Base-by-base conservation (phyloP, 2,329 filamentous ascomycete genomes). In the Ophiostoma pallidulum region DNA sequence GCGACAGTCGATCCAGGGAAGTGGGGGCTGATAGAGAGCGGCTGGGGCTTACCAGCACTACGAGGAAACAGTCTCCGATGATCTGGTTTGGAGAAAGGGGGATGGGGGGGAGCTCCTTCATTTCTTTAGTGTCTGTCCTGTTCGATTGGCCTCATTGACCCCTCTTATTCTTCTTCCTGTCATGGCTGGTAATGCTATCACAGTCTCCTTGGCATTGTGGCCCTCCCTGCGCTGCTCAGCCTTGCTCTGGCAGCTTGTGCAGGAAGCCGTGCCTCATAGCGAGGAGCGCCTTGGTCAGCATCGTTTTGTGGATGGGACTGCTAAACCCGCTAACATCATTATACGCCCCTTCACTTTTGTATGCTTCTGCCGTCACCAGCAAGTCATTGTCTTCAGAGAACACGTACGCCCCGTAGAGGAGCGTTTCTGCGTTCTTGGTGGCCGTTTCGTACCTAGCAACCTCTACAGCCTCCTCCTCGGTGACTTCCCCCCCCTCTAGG, bases 321-420 rank as follows among this genome's bases (percentile, higher is more conserved):
- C n/a, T n/a, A n/a, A n/a, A n/a, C n/a, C n/a, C n/a, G n/a, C n/a
- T n/a, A n/a, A n/a, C n/a, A n/a, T n/a, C n/a, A n/a, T n/a, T n/a
- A 28, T 35, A 44, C 32, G 13, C 22, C n/a, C 8, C 20, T 4
- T 20, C 32, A 8, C n/a, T 18, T 13, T 13, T n/a, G 20, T 45
- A 46, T 14, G 28, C 43, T 28, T 46, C 43, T 12, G 36, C 43
- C 35, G 35, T 46, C 28, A 46, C 12, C 16, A 46, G 24, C 10
- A 40, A 19, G 28, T 46, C 43, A 4, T 16, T 16, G 5, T 32
- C 32, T 3, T 31, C 43, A 24, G 24, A 22, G 36, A 39, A 35
- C 36, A 22, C 31, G 35, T 39, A 46, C 13, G 33, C 35, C 14
- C 43, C 36, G 8, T 31, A 46, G 18, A 29, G 19, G 12, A 46